Percentiles rank a stretch among this genome's conserved stretches.
phyloP scores from a whole-genome alignment of 352 stramenopile species.

The Pythium periplocum region DNA sequence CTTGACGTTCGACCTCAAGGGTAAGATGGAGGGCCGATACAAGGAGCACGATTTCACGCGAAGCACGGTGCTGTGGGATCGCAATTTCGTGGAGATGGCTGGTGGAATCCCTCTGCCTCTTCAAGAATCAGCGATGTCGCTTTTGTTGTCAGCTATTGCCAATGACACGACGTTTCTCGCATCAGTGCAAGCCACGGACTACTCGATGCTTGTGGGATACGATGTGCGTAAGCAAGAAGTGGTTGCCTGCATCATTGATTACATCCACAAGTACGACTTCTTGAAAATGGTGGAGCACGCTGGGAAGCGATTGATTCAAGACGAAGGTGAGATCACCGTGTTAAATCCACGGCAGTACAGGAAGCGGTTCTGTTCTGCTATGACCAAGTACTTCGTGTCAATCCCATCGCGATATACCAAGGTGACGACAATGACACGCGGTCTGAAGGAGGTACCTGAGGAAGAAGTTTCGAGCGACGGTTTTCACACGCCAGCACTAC shows the following conservation, averaged over 20 bases:
- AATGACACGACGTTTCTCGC: constrained; percentile 85
- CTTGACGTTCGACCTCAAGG: constrained; percentile 85
- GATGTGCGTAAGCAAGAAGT: constrained; percentile 84
- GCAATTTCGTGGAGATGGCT: constrained; percentile 84
- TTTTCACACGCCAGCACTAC: too few species aligned
- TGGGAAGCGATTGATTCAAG: constrained; percentile 83
- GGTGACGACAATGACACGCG: constrained; percentile 61
- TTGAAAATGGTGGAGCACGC: constrained; percentile 89
- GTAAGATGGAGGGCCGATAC: constrained; percentile 85
- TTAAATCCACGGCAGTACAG: constrained; percentile 85
- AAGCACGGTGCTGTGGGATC: constrained; percentile 71
- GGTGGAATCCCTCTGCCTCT: constrained; percentile 76
- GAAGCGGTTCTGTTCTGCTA: constrained; percentile 77
- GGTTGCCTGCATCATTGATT: constrained; percentile 86
- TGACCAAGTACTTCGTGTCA: constrained; percentile 88
- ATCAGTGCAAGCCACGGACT: constrained; percentile 81
- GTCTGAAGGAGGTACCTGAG: constrained; percentile 14
- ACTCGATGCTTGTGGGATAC: constrained; percentile 87
- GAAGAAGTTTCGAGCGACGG: not conserved
- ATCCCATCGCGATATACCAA: constrained; percentile 85
- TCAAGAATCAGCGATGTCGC: constrained; percentile 76
- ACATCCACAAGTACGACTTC: constrained; percentile 89
- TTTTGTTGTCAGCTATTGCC: constrained; percentile 78
- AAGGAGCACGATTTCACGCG: constrained; percentile 27
- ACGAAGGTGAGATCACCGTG: constrained; percentile 86